phyloP scores from a whole-genome alignment of 1,139 yeast species.

The Kluyveromyces marxianus region DNA sequence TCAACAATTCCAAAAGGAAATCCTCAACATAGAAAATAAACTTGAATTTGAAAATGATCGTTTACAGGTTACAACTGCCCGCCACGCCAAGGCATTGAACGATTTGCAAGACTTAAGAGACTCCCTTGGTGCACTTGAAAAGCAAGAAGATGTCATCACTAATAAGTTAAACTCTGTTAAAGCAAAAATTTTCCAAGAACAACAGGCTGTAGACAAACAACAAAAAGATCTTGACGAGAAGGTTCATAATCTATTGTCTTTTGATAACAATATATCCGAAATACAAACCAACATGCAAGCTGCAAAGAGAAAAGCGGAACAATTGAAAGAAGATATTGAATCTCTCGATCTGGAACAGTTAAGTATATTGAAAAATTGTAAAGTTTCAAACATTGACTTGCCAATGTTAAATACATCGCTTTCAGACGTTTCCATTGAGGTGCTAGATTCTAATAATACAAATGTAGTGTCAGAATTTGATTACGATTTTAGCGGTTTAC shows the following conservation, averaged over 20 bases:
- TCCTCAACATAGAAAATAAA: conserved; percentile 55
- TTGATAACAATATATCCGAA: conserved; percentile 26
- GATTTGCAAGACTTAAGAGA: conserved; percentile 24
- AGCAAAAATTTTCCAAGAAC: conserved; percentile 20
- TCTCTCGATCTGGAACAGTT: conserved; percentile 52
- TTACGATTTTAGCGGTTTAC: conserved; percentile 50
- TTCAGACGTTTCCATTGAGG: conserved; percentile 41
- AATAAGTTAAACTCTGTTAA: conserved; percentile 13
- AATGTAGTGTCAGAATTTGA: conserved; percentile 42
- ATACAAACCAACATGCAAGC: conserved; percentile 35
- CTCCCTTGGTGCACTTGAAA: conserved; percentile 23
- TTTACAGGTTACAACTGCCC: conserved; percentile 39
- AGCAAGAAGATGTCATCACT: conserved; percentile 16
- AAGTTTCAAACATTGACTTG: conserved; percentile 58
- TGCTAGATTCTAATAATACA: conserved; percentile 36
- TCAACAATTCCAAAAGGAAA: conserved; percentile 51
- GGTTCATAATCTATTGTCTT: conserved; percentile 20
- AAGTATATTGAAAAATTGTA: conserved; percentile 62
- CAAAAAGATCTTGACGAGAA: conserved; percentile 23
- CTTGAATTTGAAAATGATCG: conserved; percentile 58
- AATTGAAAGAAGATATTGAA: conserved; percentile 47
- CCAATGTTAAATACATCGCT: conserved; percentile 58
- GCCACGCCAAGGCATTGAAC: conserved; percentile 32
- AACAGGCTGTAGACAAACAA: conserved; percentile 18
- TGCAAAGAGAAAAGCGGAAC: conserved; percentile 33